Evolutionary conservation across 257 asterid species (phyloP), one percentile per base, ranked within the genome.

Genomic region (Solanum peruvianum): DNA sequence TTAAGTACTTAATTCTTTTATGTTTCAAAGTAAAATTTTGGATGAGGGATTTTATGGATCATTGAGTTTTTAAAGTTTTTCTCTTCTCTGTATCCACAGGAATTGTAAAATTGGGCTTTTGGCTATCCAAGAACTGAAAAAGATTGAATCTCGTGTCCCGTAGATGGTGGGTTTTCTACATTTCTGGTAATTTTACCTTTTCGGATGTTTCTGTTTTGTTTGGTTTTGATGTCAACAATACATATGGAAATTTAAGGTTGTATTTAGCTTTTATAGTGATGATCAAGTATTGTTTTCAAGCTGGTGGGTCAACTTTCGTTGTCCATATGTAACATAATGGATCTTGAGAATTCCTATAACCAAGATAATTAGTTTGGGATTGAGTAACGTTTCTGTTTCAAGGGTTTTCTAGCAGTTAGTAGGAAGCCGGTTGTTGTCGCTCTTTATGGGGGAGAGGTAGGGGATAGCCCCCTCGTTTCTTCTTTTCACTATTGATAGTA

Each of bases 91-190:
- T 9, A 44, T 14, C 20, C 42, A 39, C 62, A 76, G 67, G 67
- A 41, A 35, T 39, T 14, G 11, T 31, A n/a, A 35, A 52, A 58
- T 60, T 47, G 35, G 12, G 27, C 21, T 18, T 76, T 56, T 62
- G 56, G 67, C 39, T 49, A 27, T 16, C 82, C 27, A 81, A 81
- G 69, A 20, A 47, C 16, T 29, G 69, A 29, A 81, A 80, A 81
- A 29, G 85, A 81, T 81, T 31, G 85, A 49, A 49, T 47, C 69
- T 49, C 33, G n/a, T 29, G 27, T 4, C 41, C 69, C 39, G 31
- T 81, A 81, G 85, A 49, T 81, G 85, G 85, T 81, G 85, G 85
- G 85, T 81, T 47, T 49, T 81, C 85, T 81, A 29, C 69, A 49
- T 81, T 45, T 81, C 66, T 81, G 85, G 69, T 81, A 81, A 81